These are phyloP conservation scores for Talaromyces sp. DNA, from an alignment of 2,329 filamentous ascomycete genomes.

Conservation along the genomic window DNA sequence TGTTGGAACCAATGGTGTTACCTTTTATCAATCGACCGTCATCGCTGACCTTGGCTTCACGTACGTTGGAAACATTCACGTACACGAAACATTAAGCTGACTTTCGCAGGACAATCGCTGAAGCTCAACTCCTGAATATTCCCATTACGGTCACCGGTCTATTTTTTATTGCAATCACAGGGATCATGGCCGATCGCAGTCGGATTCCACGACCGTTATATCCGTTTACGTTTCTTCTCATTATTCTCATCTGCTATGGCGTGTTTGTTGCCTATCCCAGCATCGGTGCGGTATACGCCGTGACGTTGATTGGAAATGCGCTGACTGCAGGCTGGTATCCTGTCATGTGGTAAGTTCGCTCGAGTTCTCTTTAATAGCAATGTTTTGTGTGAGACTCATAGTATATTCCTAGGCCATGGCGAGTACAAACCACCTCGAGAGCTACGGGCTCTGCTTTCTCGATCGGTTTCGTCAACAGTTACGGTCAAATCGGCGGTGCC, in stretches of 20 bases:
- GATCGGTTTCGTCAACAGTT: constrained; percentile 55
- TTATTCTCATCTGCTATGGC: constrained; percentile 51
- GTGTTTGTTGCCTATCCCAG: constrained; percentile 52
- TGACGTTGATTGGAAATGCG: constrained; percentile 50
- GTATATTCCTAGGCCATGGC: constrained; percentile 45
- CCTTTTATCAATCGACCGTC: constrained; percentile 48
- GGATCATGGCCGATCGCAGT: constrained; percentile 41
- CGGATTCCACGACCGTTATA: constrained; percentile 49
- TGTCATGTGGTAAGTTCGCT: constrained; percentile 46
- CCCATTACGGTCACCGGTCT: constrained; percentile 49
- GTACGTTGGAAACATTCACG: constrained; percentile 24
- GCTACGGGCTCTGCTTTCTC: constrained; percentile 55
- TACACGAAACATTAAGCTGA: background rate
- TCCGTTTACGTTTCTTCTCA: constrained; percentile 47
- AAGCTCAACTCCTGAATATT: constrained; percentile 54
- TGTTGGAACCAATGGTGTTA: constrained; percentile 49
- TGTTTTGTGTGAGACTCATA: background rate
- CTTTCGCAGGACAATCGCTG: constrained; percentile 44
- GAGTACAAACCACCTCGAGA: constrained; percentile 51
- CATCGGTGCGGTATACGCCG: constrained; percentile 52
- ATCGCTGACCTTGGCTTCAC: constrained; percentile 48
- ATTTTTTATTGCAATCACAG: constrained; percentile 45
- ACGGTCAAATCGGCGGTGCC: constrained; percentile 54
- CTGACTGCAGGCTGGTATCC: constrained; percentile 50
- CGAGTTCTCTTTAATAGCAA: background rate